Base-by-base conservation (phyloP, 306 rosid species). In the Trifolium fragiferum region DNA sequence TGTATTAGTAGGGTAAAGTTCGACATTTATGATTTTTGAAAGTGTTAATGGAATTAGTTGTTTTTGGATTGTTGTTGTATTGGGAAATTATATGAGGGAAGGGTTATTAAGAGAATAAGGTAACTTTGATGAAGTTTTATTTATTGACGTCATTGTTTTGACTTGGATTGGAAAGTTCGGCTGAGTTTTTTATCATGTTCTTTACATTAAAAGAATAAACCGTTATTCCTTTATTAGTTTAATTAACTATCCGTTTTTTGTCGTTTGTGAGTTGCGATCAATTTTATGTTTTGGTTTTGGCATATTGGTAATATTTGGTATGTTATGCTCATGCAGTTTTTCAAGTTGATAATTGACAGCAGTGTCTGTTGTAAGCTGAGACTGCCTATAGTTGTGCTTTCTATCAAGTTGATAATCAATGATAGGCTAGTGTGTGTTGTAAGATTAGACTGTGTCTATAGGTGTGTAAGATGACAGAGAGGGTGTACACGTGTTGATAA, bases 281-380 rank as follows among this genome's bases (percentile, higher is more conserved):
- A 46, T 58, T 59, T 72, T n/a, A 18, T 59, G 59, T 27, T 73
- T 32, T 33, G 47, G 23, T 66, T 41, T 59, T 46, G 76, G 57
- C 40, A 7, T 35, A 35, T 35, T 33, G 38, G 8, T 33, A 33
- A 33, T 33, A 33, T 33, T 33, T 33, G 7, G 38, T 6, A 33
- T 33, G 38, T 33, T 33, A 33, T 33, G 8, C 38, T 33, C 38
- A 33, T 33, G 38, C 9, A 7, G 38, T 33, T 33, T 33, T 6
- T 33, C 60, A 46, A 20, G 76, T 35, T 62, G 68, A 64, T 61
- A 16, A 53, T 54, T 44, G 81, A 72, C 66, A 25, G 30, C 20
- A 23, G 8, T 32, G 57, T 54, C 8, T 47, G 53, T 32, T 50
- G 57, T 64, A 63, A 59, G 37, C 67, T 47, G 21, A 38, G 37